phyloP scores from a whole-genome alignment of 176 grass and related monocot genomes.

The Triticum turgidum region DNA sequence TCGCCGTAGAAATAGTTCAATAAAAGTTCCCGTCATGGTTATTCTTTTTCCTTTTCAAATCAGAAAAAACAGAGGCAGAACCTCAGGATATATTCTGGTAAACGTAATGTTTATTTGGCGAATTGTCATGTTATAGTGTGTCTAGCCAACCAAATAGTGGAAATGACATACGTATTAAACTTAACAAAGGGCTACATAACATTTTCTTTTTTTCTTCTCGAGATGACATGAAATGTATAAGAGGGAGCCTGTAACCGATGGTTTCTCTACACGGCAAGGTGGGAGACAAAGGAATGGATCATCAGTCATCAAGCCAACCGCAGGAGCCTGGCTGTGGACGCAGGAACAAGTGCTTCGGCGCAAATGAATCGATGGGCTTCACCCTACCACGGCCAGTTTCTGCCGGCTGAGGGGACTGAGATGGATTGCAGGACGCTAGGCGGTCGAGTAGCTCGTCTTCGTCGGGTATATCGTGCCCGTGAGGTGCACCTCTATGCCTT shows the following conservation, averaged over 20 bases:
- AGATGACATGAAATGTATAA: background rate
- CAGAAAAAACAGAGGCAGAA: background rate
- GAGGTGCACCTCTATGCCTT: background rate
- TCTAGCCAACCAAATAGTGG: background rate
- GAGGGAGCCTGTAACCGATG: background rate
- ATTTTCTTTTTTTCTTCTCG: background rate
- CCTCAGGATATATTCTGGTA: background rate
- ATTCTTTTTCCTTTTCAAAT: background rate
- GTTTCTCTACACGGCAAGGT: background rate
- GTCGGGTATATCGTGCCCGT: background rate
- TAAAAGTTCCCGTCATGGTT: background rate
- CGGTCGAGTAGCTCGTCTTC: background rate
- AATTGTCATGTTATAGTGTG: background rate
- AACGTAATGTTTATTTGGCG: background rate
- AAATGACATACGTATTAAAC: background rate
- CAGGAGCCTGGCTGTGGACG: conserved; percentile 40
- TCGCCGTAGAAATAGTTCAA: background rate
- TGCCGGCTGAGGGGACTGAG: background rate
- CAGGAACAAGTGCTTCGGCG: conserved; percentile 16
- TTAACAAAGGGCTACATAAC: background rate
- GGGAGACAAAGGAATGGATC: background rate
- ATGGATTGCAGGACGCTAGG: background rate
- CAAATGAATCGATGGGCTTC: conserved; percentile 35
- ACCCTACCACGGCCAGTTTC: background rate
- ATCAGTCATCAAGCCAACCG: conserved; percentile 46